Evolutionary conservation across 176 grass and related monocot genomes (phyloP), one percentile per base, ranked within the genome.

Genomic region (Carex littledalei): DNA sequence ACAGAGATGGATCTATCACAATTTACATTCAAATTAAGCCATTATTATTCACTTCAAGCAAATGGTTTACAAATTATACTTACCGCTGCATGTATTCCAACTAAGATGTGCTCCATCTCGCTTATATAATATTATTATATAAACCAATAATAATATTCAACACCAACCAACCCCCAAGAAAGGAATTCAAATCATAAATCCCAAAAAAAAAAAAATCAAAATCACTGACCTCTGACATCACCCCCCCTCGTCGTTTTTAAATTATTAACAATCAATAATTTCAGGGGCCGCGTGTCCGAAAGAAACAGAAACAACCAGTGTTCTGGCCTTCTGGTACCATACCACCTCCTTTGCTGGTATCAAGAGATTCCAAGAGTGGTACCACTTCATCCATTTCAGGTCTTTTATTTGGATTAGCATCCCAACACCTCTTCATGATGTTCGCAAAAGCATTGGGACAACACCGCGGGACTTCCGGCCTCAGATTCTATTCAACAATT

Each of bases 351-450:
- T 89, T 95, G 67, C 88, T 92, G 3, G 90, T 92, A 87, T 95
- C 87, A 0, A 95, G 79, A 22, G 90, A 86, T 59, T 92, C 90
- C 68, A 94, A 13, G 83, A 97, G 87, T 34, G 68, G 65, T 58
- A 94, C 94, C 26, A 97, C 94, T 52, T 90, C 90, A 8, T 90
- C 84, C 94, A 97, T 97, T 29, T 97, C 92, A 1, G 85, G 94
- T 4, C 94, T 85, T 58, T 91, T 94, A 41, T 91, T 88, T 0
- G 93, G 90, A 45, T 95, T 90, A 3, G 88, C 93, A 13, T 95
- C 93, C 93, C 94, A 97, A n/a, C 94, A 97, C 59, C 79, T 88
- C 39, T 89, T 79, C 94, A 97, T 94, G 79, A 97, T 94, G 53
- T 75, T 89, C 0, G 90, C 88, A 85, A 94, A 32, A 18, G 84